Conservation (phyloP, 2,329 filamentous ascomycete species). For the Lachnellula willkommii region DNA sequence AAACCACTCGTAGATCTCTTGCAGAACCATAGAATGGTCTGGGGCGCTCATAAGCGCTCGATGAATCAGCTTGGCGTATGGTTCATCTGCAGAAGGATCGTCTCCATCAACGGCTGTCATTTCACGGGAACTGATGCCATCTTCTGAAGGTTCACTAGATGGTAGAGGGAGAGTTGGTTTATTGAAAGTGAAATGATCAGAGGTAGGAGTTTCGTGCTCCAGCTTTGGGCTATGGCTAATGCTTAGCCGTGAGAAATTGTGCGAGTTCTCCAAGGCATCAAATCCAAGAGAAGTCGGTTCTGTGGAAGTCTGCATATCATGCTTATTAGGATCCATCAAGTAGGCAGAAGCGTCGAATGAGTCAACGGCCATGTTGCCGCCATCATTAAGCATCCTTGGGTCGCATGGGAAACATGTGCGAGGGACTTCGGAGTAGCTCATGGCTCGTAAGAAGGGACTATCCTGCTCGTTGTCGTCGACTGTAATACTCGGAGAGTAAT, state of each 20-base stretch:
- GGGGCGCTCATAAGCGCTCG: conserved; percentile 65
- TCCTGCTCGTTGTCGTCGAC: conserved; percentile 15
- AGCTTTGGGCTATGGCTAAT: conserved; percentile 20
- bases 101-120: conserved; percentile 25
- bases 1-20: conserved; percentile 91
- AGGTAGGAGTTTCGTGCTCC: conserved; percentile 9
- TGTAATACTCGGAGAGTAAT: conserved; percentile 15
- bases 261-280: conserved; percentile 10
- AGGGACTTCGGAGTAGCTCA: conserved; percentile 14
- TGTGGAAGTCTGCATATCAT: neutral
- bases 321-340: conserved; percentile 13
- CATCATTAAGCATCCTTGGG: conserved; percentile 9
- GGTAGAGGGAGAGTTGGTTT: conserved; percentile 12
- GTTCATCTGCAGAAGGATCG: conserved; percentile 43
- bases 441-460: conserved; percentile 2
- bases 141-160: conserved; percentile 23
- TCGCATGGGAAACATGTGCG: conserved; percentile 18
- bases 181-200: conserved; percentile 3
- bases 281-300: conserved; percentile 2
- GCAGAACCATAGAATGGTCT: conserved; percentile 66
- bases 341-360: conserved; percentile 14
- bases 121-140: conserved; percentile 23
- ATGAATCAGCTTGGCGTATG: conserved; percentile 80
- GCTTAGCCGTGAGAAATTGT: conserved; percentile 14
- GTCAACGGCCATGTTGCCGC: conserved; percentile 11